A percentile compares a stretch with the other conserved stretches of the same genome.
Conservation (phyloP, 441 rosid genomes). For the Macaranga tanarius region DNA sequence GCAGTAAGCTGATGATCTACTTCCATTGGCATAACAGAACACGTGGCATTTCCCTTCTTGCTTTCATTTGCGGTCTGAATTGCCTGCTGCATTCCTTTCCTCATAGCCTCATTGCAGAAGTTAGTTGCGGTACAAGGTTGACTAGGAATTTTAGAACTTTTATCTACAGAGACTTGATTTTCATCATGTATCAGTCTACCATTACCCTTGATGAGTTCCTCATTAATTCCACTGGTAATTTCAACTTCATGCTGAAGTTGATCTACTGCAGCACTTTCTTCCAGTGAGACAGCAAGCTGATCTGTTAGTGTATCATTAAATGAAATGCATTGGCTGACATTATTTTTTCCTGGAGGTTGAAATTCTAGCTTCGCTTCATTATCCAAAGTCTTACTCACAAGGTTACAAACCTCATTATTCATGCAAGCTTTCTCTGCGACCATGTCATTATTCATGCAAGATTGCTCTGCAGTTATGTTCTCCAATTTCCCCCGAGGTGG, state of each 20-base stretch:
- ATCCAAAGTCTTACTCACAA: neutral
- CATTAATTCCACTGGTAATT: constrained; percentile 26
- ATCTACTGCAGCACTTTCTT: constrained; percentile 32
- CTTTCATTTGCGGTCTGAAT: constrained; percentile 12
- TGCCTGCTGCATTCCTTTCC: constrained; percentile 21
- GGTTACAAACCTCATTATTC: neutral
- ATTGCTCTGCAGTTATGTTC: constrained; percentile 26
- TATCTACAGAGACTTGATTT: constrained; percentile 10
- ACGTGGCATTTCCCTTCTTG: constrained; percentile 30
- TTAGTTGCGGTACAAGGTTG: constrained; percentile 21
- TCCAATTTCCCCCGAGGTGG: constrained; percentile 23
- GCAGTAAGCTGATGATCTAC: constrained; percentile 27
- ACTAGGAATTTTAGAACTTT: constrained; percentile 23
- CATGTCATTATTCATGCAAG: constrained; percentile 26
- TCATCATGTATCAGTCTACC: constrained; percentile 15
- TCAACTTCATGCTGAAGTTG: constrained; percentile 34
- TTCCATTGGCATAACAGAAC: constrained; percentile 26
- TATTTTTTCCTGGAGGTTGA: constrained; percentile 25
- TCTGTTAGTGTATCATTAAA: constrained; percentile 20
- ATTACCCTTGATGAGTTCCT: constrained; percentile 14
- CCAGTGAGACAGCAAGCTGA: constrained; percentile 27
- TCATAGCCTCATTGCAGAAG: constrained; percentile 19
- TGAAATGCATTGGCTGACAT: constrained; percentile 16
- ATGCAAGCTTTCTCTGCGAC: neutral
- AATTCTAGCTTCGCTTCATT: constrained; percentile 32